Evolutionary conservation across 2,329 filamentous ascomycete genomes (phyloP), one percentile per base, ranked within the genome.

Genomic region (Bipolaris bicolor): DNA sequence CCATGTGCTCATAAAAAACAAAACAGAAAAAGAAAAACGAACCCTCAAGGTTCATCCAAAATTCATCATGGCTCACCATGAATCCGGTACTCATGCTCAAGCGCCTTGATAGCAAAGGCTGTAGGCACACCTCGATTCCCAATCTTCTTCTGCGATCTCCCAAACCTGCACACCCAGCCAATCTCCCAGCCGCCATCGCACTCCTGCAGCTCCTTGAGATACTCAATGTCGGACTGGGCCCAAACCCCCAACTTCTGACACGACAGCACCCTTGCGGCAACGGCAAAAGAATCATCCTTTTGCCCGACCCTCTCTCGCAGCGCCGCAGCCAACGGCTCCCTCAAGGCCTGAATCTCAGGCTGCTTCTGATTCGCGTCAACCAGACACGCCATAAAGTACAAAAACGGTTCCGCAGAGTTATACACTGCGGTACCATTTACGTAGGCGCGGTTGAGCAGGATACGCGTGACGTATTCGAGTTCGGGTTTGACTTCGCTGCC

Each of bases 141-240:
- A 52, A 70, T 63, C 16, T 50, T 63, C 44, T 60, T 56, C 22
- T 52, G 20, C 15, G 52, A 64, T 10, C 49, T 52, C 1, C 64
- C 62, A 46, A 65, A 67, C 4, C 55, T 52, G 48, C 58, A 71
- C 26, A 69, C 47, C 66, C 68, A 69, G 0, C 61, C 67, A n/a
- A 65, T 39, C 31, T 73, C 66, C 75, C 76, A 78, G 5, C 76
- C 66, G 0, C 75, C 75, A 55, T 77, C 76, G 18, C 67, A 61
- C 26, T 64, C 63, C 52, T 78, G 75, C 29, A 74, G 29, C 9
- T 50, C 55, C 11, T 67, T 55, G 18, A 78, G 61, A 31, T 54
- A 56, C 7, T 53, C 9, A 4, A 63, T 7, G 52, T 64, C 61
- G 11, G 34, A 33, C 7, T 46, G 58, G 20, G 63, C 66, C 52